These are phyloP conservation scores for Hypseocharis bilobata DNA, from an alignment of 441 rosid genomes.

Conservation along the genomic window DNA sequence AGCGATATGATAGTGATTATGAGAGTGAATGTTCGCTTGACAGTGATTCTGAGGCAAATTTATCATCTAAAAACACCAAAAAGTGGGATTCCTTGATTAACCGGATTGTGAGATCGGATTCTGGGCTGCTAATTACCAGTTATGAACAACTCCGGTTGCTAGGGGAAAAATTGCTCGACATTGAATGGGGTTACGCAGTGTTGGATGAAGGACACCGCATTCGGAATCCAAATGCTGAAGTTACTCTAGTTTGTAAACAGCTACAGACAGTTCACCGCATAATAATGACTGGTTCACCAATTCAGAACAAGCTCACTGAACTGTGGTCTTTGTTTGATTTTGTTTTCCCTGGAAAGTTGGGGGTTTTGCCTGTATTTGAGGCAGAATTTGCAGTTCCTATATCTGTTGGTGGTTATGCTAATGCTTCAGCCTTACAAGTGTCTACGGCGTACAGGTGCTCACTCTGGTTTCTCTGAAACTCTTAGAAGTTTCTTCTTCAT, in stretches of 20 bases:
- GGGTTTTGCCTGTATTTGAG: constrained; percentile 89
- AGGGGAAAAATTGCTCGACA: constrained; percentile 70
- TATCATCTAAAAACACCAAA: constrained; percentile 38
- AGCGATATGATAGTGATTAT: constrained; percentile 43
- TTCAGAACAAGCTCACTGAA: constrained; percentile 83
- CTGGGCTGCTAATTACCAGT: constrained; percentile 78
- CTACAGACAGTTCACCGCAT: constrained; percentile 86
- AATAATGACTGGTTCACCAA: constrained; percentile 94
- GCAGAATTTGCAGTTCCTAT: constrained; percentile 92
- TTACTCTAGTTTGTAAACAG: constrained; percentile 86
- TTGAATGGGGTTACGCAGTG: constrained; percentile 91
- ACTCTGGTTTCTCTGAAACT: constrained; percentile 18
- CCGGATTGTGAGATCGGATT: constrained; percentile 58
- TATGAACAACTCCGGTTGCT: constrained; percentile 82
- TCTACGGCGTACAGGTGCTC: constrained; percentile 82
- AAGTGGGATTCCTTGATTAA: constrained; percentile 79
- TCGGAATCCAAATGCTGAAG: constrained; percentile 84
- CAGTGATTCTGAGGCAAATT: constrained; percentile 46
- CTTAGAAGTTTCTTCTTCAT: not conserved
- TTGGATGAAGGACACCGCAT: constrained; percentile 95
- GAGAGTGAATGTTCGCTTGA: constrained; percentile 58
- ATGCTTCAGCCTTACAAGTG: constrained; percentile 95
- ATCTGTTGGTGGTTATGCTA: constrained; percentile 93
- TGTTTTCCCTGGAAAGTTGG: constrained; percentile 93
- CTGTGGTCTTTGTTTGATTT: constrained; percentile 95